Evolutionary conservation across 768 basidiomycete genomes (phyloP), one percentile per base, ranked within the genome.

Genomic region (Coprinellus micaceus): DNA sequence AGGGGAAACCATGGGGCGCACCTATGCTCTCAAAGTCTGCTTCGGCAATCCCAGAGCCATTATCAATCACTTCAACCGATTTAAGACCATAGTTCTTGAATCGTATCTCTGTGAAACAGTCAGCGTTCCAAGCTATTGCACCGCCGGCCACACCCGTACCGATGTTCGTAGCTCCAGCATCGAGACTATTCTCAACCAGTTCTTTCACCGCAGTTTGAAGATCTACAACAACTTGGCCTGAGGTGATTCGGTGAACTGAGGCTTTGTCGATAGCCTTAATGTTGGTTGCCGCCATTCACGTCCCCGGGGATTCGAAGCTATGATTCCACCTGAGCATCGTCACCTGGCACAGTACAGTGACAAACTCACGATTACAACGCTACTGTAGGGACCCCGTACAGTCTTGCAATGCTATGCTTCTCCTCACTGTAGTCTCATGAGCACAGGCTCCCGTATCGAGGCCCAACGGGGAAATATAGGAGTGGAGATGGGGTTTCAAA

Each of bases 131-230:
- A 53, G 22, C 15, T 33, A 41, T 29, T 9, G n/a, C 33, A 39
- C 17, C 22, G 7, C 22, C 22, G 17, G 12, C 4, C 13, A 12
- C 15, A 19, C 25, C 11, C 85, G 28, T 44, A 91, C 96, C 95
- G 40, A 99, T 83, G 61, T 73, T 84, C 0, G 89, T 94, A 0
- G 94, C 91, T 0, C 89, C 89, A 1, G 97, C 94, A 68, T 99
- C 97, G 26, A 98, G 74, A 56, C 92, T 91, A 68, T 99, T 99
- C 72, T 99, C 97, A 2, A 99, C 82, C 9, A 98, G 83, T 69
- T 99, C 97, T 68, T 98, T 99, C 57, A 98, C 86, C 1, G 94
- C 93, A 0, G 89, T 91, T 67, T 94, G 93, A 0, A 98, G 81
- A 67, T 97, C 94, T 25, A 95, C 79, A 1, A 98, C 89, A 45